Evolutionary conservation across 495 filamentous ascomycete genomes (phyloP).

Genomic region (Neurospora sublineolata): DNA sequence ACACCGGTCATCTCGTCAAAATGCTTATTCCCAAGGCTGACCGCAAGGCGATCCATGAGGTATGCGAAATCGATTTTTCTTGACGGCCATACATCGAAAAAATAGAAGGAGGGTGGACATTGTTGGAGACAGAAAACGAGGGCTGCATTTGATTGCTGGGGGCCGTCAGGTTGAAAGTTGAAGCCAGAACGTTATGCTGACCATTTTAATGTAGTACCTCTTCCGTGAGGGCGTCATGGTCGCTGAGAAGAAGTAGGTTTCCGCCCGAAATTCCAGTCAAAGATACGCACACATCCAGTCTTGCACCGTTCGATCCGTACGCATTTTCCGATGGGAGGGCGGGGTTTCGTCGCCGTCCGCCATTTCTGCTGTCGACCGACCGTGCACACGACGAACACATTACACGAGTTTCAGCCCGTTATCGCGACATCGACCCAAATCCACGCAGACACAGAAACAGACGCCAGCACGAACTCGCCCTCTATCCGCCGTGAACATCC

Average conservation of each 20-base stretch:
- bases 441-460: not conserved
- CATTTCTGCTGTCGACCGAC: not conserved
- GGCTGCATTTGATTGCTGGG: not conserved
- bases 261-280: constrained; percentile 6
- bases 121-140: not conserved
- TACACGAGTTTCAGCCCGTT: constrained; percentile 18
- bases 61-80: constrained; percentile 15
- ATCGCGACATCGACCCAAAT: constrained; percentile 66
- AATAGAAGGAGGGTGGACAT: not conserved
- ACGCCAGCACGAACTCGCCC: not conserved
- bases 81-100: not conserved
- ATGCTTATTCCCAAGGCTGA: constrained; percentile 98
- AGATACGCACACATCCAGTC: not conserved
- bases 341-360: not conserved
- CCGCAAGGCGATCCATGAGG: constrained; percentile 97
- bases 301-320: not conserved
- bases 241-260: constrained; percentile 76
- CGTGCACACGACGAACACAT: not conserved
- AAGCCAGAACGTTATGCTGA: constrained; percentile 20
- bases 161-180: not conserved
- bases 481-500: not conserved
- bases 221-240: constrained; percentile 99
- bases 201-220: constrained; percentile 62
- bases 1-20: constrained; percentile 41
- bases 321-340: not conserved